A percentile compares a stretch with the other conserved stretches of the same genome.
Evolutionary conservation across 257 asterid species (phyloP).

Genomic region (Primulina huaijiensis): DNA sequence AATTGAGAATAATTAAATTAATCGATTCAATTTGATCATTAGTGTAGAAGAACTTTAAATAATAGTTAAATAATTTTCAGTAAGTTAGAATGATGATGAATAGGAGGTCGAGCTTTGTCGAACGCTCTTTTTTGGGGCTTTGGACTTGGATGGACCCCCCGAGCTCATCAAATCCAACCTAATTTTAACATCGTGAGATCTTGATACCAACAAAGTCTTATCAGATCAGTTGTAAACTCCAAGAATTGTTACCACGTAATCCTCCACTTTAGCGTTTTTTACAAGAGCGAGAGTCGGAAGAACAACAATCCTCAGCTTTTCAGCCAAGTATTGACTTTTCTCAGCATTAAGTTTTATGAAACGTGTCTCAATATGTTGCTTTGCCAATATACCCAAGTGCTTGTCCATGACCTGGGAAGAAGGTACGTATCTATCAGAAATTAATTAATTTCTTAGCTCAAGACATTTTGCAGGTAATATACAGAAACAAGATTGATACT

Average conservation of each 20-base stretch:
- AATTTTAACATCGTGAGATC: slow-evolving; percentile 15
- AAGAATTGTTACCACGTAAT: slow-evolving; percentile 67
- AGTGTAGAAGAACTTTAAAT: no score
- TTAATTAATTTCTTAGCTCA: not conserved
- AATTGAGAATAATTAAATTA: no score
- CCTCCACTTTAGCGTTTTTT: slow-evolving; percentile 90
- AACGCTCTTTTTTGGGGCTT: slow-evolving; percentile 58
- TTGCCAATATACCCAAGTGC: slow-evolving; percentile 79
- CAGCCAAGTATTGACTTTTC: slow-evolving; percentile 84
- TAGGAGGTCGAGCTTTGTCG: slow-evolving; percentile 70
- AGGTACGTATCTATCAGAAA: slow-evolving; percentile 13
- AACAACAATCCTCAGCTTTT: slow-evolving; percentile 81
- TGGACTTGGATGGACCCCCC: slow-evolving; percentile 71
- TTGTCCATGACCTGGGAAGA: slow-evolving; percentile 83
- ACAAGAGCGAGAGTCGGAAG: slow-evolving; percentile 94
- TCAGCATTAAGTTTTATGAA: slow-evolving; percentile 91
- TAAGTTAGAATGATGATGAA: slow-evolving; percentile 14
- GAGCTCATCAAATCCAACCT: slow-evolving; percentile 98
- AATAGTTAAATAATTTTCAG: no score
- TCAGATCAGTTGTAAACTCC: not conserved
- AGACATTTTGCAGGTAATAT: not conserved
- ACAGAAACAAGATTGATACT: slow-evolving; percentile 1
- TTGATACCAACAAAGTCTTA: slow-evolving; percentile 15
- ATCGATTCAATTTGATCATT: no score
- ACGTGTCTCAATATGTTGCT: slow-evolving; percentile 88